These are phyloP conservation scores for Barnettozyma sp. DNA, from an alignment of 805 yeast genomes.

Conservation along the genomic window DNA sequence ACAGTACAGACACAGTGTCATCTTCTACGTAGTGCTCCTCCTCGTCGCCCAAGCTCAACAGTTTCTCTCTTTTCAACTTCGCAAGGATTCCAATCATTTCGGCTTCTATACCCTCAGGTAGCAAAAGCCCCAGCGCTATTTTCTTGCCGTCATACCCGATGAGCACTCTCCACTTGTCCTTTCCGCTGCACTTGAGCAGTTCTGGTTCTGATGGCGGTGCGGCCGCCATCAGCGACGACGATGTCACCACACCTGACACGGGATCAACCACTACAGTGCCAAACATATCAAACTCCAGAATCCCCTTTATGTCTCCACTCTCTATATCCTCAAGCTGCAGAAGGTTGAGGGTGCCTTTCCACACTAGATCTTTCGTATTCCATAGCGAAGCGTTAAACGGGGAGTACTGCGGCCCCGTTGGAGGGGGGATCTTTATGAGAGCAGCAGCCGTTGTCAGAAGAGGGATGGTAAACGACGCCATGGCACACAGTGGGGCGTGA, in stretches of 20 bases:
- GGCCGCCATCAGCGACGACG: neutral
- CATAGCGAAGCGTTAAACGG: slow-evolving; percentile 2
- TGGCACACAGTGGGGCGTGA: too few relatives aligned
- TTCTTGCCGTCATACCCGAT: slow-evolving; percentile 26
- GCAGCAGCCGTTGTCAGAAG: slow-evolving; percentile 1
- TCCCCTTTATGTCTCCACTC: slow-evolving; percentile 3
- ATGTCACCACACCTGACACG: neutral
- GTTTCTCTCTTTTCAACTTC: slow-evolving; percentile 3
- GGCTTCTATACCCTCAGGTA: slow-evolving; percentile 2
- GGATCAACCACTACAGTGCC: slow-evolving; percentile 30
- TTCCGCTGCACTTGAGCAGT: slow-evolving; percentile 2
- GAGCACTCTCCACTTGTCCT: slow-evolving; percentile 30
- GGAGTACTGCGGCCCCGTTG: neutral
- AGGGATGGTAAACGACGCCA: slow-evolving; percentile 3
- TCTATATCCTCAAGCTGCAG: slow-evolving; percentile 22
- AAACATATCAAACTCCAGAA: slow-evolving; percentile 23
- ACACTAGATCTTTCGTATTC: slow-evolving; percentile 23
- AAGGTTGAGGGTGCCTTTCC: slow-evolving; percentile 29
- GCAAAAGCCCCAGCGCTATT: slow-evolving; percentile 36
- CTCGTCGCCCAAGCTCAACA: neutral
- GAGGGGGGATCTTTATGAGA: slow-evolving; percentile 13
- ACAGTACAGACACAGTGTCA: neutral
- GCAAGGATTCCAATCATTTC: slow-evolving; percentile 3
- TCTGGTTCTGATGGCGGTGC: slow-evolving; percentile 3
- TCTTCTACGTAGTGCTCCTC: slow-evolving; percentile 5